Evolutionary conservation across 257 asterid species (phyloP).

Genomic region (Ophiorrhiza pumila): DNA sequence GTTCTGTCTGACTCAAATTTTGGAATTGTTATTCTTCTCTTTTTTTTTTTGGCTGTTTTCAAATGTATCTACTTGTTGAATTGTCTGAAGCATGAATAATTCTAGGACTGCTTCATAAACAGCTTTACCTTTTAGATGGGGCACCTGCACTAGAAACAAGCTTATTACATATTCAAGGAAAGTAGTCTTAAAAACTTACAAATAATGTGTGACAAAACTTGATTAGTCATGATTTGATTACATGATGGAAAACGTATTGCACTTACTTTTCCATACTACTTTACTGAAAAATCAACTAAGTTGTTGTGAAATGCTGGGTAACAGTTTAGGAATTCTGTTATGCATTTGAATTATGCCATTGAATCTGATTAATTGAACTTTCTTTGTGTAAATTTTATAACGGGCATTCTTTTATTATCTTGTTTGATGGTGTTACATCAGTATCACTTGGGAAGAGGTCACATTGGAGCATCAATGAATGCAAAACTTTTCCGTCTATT

Average conservation of each 20-base stretch:
- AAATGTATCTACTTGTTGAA: not conserved
- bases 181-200: not conserved
- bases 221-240: not conserved
- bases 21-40: no score
- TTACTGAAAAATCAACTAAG: not conserved
- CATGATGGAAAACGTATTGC: not conserved
- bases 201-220: not conserved
- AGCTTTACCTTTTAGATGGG: not conserved
- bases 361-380: not conserved
- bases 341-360: not conserved
- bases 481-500: constrained; percentile 58
- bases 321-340: not conserved
- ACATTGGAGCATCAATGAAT: constrained; percentile 74
- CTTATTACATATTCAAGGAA: not conserved
- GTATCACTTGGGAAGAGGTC: constrained; percentile 98
- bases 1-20: constrained; percentile 2
- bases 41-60: not conserved
- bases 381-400: not conserved
- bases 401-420: not conserved
- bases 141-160: not conserved
- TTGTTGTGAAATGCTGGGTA: not conserved
- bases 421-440: constrained; percentile 31
- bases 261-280: not conserved
- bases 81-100: not conserved
- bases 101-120: not conserved